A percentile compares a stretch with the other conserved stretches of the same genome.
Evolutionary conservation across 2,329 filamentous ascomycete species (phyloP).

Genomic region (Passalora sequoiae): DNA sequence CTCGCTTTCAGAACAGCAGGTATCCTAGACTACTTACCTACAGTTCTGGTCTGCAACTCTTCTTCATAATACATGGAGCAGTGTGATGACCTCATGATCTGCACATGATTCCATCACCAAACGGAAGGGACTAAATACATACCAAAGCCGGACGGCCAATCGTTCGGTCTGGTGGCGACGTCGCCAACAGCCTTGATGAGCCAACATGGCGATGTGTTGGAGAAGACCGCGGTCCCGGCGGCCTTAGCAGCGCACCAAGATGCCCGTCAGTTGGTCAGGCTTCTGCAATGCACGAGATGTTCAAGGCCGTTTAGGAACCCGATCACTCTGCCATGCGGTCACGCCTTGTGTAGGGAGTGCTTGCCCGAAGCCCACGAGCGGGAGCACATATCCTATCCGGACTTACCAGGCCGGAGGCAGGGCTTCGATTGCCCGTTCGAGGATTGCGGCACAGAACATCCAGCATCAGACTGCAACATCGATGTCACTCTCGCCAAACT

Average conservation of each 20-base stretch:
- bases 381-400: slow-evolving; percentile 71
- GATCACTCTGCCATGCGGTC: slow-evolving; percentile 74
- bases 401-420: slow-evolving; percentile 58
- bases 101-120: slow-evolving; percentile 15
- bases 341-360: slow-evolving; percentile 69
- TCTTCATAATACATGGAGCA: slow-evolving; percentile 21
- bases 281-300: slow-evolving; percentile 74
- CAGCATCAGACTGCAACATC: slow-evolving; percentile 66
- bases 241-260: slow-evolving; percentile 47
- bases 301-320: slow-evolving; percentile 63
- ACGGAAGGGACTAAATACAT: slow-evolving; percentile 9
- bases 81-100: slow-evolving; percentile 4
- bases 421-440: slow-evolving; percentile 70
- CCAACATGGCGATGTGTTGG: slow-evolving; percentile 61
- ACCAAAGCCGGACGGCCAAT: slow-evolving; percentile 12
- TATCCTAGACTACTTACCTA: no score
- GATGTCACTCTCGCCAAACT: slow-evolving; percentile 73
- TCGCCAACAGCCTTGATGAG: slow-evolving; percentile 86
- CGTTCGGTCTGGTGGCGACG: slow-evolving; percentile 40
- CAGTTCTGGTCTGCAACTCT: no score
- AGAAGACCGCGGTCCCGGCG: slow-evolving; percentile 38
- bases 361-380: slow-evolving; percentile 62
- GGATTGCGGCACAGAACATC: slow-evolving; percentile 65
- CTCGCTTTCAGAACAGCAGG: no score
- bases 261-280: slow-evolving; percentile 61